Evolutionary conservation across 176 grass and related monocot genomes (phyloP), one percentile per base, ranked within the genome.

Genomic region (Aegilops speltoides): DNA sequence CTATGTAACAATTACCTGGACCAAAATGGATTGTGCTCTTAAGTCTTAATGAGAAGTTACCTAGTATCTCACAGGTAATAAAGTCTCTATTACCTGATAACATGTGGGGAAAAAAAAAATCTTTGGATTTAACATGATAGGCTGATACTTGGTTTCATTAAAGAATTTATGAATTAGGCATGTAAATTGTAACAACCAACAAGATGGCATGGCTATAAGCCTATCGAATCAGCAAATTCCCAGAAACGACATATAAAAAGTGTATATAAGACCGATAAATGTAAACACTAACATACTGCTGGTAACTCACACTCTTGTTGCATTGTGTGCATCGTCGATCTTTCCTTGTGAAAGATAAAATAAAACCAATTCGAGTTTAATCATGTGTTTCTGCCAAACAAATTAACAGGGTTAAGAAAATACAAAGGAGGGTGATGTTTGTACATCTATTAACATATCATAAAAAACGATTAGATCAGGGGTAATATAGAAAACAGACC

Each of bases 301-400:
- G 13, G 26, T 82, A 43, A 91, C 93, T 16, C 36, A 95, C 90
- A 50, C 48, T 95, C 83, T 95, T 75, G 86, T 93, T 78, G 57
- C 73, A 70, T 87, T 85, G 74, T 89, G 63, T 76, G 90, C 93
- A 77, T 89, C 64, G 32, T 79, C 34, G 23, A 93, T 41, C 28
- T 84, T 79, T 38, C 84, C 88, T 85, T 89, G 88, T 31, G 86
- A 87, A 83, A 95, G 61, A 84, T 90, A 85, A 86, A 91, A 95
- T 25, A 93, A 50, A 59, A 90, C 88, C 79, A 87, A 73, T 46
- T 93, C 86, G 6, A 95, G 83, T 73, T 64, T 92, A 82, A 95
- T 76, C 65, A 86, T 72, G 65, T 87, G 14, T 61, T 90, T 95
- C 88, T 95, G 90, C 52, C 56, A 90, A 87, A 87, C 4, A 61